A percentile compares a stretch with the other conserved stretches of the same genome.
Evolutionary conservation across 2,329 filamentous ascomycete genomes (phyloP).

Genomic region (Aspergillus nomiae): DNA sequence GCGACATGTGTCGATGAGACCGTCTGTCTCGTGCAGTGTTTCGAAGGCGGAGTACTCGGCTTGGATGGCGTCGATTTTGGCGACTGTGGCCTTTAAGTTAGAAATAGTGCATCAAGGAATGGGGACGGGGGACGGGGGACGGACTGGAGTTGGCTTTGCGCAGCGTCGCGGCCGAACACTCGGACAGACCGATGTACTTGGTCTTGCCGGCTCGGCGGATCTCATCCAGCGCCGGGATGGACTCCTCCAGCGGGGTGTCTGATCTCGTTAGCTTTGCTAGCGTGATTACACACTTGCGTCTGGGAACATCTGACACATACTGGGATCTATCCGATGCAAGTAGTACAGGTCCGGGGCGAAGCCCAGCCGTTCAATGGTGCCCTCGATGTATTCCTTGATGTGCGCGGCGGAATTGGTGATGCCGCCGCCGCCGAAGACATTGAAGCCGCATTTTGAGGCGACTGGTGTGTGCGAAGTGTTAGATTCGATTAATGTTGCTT

Average conservation of each 20-base stretch:
- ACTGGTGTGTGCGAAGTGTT: slow-evolving; percentile 30
- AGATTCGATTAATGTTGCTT: neutral
- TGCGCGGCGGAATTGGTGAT: slow-evolving; percentile 51
- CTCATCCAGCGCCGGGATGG: slow-evolving; percentile 50
- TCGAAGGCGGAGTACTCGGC: slow-evolving; percentile 51
- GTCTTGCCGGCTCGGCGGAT: slow-evolving; percentile 51
- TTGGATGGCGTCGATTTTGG: slow-evolving; percentile 51
- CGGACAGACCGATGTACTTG: slow-evolving; percentile 53
- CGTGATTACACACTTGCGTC: too few species aligned
- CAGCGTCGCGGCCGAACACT: slow-evolving; percentile 49
- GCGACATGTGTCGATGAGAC: slow-evolving; percentile 44
- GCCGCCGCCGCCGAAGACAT: slow-evolving; percentile 35
- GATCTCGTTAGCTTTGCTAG: neutral
- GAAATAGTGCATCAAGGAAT: too few species aligned
- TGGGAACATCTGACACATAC: slow-evolving; percentile 26
- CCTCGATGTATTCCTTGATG: slow-evolving; percentile 51
- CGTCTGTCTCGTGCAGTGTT: slow-evolving; percentile 44
- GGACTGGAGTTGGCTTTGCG: slow-evolving; percentile 49
- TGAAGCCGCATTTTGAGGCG: slow-evolving; percentile 53
- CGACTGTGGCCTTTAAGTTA: slow-evolving; percentile 33
- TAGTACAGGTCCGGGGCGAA: slow-evolving; percentile 52
- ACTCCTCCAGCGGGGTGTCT: slow-evolving; percentile 51
- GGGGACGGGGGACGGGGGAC: too few species aligned
- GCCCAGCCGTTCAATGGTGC: slow-evolving; percentile 52
- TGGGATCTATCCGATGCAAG: slow-evolving; percentile 49